Evolutionary conservation across 2,329 filamentous ascomycete species (phyloP).

Genomic region (Sporothrix humicola): DNA sequence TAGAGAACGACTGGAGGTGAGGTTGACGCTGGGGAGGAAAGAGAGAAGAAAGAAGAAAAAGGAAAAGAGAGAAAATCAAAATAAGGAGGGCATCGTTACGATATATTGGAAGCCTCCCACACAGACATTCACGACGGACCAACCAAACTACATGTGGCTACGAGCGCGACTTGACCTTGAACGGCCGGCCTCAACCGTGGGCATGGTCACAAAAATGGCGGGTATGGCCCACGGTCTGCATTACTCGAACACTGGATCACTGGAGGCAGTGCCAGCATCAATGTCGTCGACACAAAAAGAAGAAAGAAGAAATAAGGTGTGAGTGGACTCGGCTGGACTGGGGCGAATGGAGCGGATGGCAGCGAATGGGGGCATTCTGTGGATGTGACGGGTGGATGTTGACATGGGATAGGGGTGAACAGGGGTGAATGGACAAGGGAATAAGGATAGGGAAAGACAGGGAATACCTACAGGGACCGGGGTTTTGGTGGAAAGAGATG

Average conservation of each 20-base stretch:
- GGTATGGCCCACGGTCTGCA: background rate
- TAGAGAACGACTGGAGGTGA: slow-evolving; percentile 28
- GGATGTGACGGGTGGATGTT: slow-evolving; percentile 12
- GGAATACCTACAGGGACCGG: background rate
- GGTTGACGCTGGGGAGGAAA: slow-evolving; percentile 9
- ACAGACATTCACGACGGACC: background rate
- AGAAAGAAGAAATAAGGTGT: slow-evolving; percentile 14
- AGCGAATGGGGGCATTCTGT: background rate
- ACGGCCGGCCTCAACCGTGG: background rate
- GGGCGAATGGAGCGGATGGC: background rate
- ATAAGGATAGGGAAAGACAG: background rate
- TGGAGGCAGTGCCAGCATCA: background rate
- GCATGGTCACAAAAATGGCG: no score
- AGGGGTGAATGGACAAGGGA: background rate
- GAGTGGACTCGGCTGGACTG: background rate
- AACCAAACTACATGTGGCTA: background rate
- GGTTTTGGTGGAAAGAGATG: background rate
- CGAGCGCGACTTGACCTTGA: background rate
- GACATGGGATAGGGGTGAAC: slow-evolving; percentile 16
- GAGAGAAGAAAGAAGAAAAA: background rate
- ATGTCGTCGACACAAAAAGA: background rate
- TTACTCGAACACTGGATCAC: background rate
- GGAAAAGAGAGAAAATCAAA: background rate
- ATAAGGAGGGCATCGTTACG: background rate
- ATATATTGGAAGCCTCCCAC: background rate